Evolutionary conservation across 495 filamentous ascomycete genomes (phyloP).

Genomic region (Venustampulla echinocandica): DNA sequence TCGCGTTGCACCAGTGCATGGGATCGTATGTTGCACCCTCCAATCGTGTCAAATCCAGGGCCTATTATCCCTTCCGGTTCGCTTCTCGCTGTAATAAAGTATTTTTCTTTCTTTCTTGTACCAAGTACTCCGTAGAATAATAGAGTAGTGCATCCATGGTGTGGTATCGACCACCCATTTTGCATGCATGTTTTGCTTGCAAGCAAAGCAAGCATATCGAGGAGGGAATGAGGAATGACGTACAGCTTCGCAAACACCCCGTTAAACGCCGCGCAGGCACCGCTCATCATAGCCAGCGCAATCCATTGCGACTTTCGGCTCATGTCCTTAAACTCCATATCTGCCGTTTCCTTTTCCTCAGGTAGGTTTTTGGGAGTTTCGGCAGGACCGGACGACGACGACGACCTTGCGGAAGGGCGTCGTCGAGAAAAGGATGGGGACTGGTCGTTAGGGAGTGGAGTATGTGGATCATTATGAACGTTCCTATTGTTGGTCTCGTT

Average conservation of each 20-base stretch:
- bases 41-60: no score
- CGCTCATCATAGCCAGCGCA: constrained; percentile 71
- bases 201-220: no score
- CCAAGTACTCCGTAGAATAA: no score
- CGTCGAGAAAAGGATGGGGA: neutral
- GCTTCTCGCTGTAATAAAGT: no score
- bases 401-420: neutral
- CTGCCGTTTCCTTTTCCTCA: neutral
- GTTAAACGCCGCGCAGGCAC: constrained; percentile 86
- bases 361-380: neutral
- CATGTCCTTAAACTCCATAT: constrained; percentile 21
- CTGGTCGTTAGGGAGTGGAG: neutral
- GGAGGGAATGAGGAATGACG: no score
- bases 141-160: no score
- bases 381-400: neutral
- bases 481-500: neutral
- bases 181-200: no score
- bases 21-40: neutral
- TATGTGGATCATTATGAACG: neutral
- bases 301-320: constrained; percentile 53
- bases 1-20: neutral
- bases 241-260: constrained; percentile 96
- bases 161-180: no score
- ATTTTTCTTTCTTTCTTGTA: no score
- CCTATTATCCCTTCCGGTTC: no score